Evolutionary conservation across 306 rosid genomes (phyloP), one percentile per base, ranked within the genome.

Genomic region (Cucumis cinereus): DNA sequence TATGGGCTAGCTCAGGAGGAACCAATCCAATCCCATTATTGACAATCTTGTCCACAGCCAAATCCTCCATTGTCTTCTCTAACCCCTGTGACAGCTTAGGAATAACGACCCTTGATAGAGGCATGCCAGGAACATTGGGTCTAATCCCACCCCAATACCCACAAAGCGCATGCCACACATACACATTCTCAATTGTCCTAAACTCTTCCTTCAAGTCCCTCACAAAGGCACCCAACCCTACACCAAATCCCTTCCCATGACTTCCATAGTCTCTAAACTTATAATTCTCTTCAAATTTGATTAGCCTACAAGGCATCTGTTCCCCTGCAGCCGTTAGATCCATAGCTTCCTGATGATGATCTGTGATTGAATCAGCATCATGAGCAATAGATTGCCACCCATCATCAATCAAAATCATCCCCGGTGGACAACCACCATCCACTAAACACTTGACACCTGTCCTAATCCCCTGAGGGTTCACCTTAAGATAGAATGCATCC

Each of bases 101-200:
- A 4, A 11, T 14, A 9, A 92, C 52, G 22, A 92, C 75, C 79
- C 62, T 79, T 0, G 88, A 69, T 78, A 84, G 56, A 0, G 96
- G 96, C 87, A 89, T 73, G 2, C 83, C 89, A 0, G 12, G 19
- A 1, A 70, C 84, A 8, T 79, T 49, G 5, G 93, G 90, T 61
- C 89, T 85, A 40, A 84, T 14, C 81, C 93, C 97, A 66, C 91
- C 95, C 97, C 89, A 89, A 66, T 91, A 91, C 38, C 97, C 93
- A 78, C 90, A 86, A 35, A 89, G 79, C 0, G 90, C 93, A 72
- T 89, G 93, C 97, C 97, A 92, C 54, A 88, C 90, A 36, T 90
- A 90, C 7, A 88, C 97, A 69, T 88, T 14, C 56, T 88, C 88
- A 7, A 92, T 35, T 0, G 55, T 82, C 79, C 11, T 28, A 78